Evolutionary conservation across 176 grass and related monocot species (phyloP).

Genomic region (Coix lacrymajobi): DNA sequence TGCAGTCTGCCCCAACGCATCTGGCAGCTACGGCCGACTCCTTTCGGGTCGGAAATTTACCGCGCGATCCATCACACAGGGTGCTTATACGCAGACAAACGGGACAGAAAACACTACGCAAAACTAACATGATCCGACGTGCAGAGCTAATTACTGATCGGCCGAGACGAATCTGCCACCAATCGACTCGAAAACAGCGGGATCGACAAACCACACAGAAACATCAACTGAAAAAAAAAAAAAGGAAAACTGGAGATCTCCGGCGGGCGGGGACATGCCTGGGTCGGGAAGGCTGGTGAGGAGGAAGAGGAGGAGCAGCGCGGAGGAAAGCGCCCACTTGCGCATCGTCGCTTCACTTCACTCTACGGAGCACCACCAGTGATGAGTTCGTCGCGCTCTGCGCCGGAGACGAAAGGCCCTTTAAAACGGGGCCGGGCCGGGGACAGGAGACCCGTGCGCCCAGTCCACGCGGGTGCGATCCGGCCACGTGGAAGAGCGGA

Average conservation of each 20-base stretch:
- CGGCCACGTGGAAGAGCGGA: constrained; percentile 47
- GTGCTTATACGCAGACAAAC: background rate
- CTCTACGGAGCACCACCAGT: constrained; percentile 4
- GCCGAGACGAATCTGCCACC: background rate
- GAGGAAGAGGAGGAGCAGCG: constrained; percentile 80
- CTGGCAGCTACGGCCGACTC: background rate
- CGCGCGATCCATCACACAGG: background rate
- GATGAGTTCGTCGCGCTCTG: constrained; percentile 8
- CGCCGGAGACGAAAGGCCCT: background rate
- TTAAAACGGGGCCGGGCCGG: constrained; percentile 6
- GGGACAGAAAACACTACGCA: background rate
- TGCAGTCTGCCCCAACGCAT: background rate
- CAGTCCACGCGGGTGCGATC: constrained; percentile 33
- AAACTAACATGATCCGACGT: background rate
- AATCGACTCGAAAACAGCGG: background rate
- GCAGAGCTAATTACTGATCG: accelerated
- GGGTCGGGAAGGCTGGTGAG: constrained; percentile 71
- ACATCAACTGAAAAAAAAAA: background rate
- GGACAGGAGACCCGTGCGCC: background rate
- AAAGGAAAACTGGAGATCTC: background rate
- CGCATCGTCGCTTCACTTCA: constrained; percentile 47
- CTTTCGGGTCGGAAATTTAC: background rate
- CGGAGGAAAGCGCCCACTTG: constrained; percentile 71
- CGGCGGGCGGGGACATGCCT: constrained; percentile 30
- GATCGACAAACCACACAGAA: background rate